Conservation (phyloP, 2,329 filamentous ascomycete species). For the Cryoendolithus antarcticus region DNA sequence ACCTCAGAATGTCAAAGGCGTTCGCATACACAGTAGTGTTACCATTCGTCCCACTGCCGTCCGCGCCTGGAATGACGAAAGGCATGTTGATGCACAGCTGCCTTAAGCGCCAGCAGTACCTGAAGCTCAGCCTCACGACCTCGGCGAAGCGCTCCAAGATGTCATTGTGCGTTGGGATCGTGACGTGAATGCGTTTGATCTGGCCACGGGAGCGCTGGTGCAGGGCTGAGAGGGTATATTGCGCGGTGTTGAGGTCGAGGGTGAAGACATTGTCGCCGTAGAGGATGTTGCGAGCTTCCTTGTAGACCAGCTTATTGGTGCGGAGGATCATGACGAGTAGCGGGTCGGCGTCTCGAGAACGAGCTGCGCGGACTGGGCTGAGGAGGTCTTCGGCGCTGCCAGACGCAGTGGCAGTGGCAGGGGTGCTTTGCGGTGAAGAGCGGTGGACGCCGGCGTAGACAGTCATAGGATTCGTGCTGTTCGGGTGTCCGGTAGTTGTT, state of each 20-base stretch:
- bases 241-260: constrained; percentile 26
- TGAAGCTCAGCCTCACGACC: constrained; percentile 31
- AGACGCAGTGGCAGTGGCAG: too few species aligned
- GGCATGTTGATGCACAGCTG: constrained; percentile 29
- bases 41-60: constrained; percentile 19
- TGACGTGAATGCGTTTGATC: constrained; percentile 31
- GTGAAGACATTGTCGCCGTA: constrained; percentile 30
- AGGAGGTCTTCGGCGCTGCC: too few species aligned
- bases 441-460: too few species aligned
- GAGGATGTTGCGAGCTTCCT: constrained; percentile 28
- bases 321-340: constrained; percentile 28
- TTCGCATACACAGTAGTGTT: constrained; percentile 34
- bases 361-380: constrained; percentile 2
- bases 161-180: constrained; percentile 34
- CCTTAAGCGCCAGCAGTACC: constrained; percentile 35
- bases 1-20: constrained; percentile 35
- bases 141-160: constrained; percentile 36
- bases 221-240: constrained; percentile 26
- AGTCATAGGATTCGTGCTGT: too few species aligned
- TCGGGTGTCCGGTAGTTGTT: too few species aligned
- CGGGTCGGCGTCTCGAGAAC: constrained; percentile 21
- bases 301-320: constrained; percentile 27
- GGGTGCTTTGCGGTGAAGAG: too few species aligned
- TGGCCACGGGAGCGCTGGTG: constrained; percentile 32
- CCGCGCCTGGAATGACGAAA: constrained; percentile 19